Percentiles rank a stretch among this genome's conserved stretches.
These are phyloP conservation scores for Aspergillus egyptiacus DNA, from an alignment of 495 filamentous ascomycete genomes.

Conservation along the genomic window DNA sequence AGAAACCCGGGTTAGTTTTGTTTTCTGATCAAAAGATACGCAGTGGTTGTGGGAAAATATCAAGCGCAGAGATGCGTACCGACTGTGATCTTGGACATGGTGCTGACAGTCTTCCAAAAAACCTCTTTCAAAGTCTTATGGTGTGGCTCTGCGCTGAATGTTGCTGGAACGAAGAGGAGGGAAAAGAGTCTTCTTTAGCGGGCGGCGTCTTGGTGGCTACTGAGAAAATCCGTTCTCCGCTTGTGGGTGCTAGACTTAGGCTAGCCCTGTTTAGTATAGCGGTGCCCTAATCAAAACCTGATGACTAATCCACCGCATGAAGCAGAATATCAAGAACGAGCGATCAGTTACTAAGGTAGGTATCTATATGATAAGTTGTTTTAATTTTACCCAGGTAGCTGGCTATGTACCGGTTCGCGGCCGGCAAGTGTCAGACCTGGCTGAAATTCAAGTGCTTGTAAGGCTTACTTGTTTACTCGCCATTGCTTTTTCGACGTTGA, in stretches of 20 bases:
- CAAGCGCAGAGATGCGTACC: conserved; percentile 43
- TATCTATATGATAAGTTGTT: too few species aligned
- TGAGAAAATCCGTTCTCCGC: conserved; percentile 40
- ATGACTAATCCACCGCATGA: conserved; percentile 19
- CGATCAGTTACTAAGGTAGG: too few species aligned
- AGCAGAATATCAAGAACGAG: too few species aligned
- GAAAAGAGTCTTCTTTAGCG: conserved; percentile 13
- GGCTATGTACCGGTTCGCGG: too few species aligned
- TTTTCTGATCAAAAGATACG: too few species aligned
- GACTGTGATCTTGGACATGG: conserved; percentile 85
- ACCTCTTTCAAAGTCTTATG: conserved; percentile 49
- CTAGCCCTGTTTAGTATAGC: conserved; percentile 32
- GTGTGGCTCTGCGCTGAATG: conserved; percentile 60
- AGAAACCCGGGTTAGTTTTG: too few species aligned
- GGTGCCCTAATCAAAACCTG: conserved; percentile 30
- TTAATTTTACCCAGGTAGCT: too few species aligned
- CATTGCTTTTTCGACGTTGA: too few species aligned
- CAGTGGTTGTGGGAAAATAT: too few species aligned
- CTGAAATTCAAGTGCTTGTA: too few species aligned
- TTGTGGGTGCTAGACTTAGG: conserved; percentile 34
- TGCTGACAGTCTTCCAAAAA: conserved; percentile 58
- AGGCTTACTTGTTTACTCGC: too few species aligned
- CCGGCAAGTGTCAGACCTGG: too few species aligned
- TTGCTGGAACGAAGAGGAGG: conserved; percentile 21
- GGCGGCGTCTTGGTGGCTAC: conserved; percentile 14